Base-by-base conservation (phyloP, 1,139 yeast genomes). In the Starmera stellimalicola region DNA sequence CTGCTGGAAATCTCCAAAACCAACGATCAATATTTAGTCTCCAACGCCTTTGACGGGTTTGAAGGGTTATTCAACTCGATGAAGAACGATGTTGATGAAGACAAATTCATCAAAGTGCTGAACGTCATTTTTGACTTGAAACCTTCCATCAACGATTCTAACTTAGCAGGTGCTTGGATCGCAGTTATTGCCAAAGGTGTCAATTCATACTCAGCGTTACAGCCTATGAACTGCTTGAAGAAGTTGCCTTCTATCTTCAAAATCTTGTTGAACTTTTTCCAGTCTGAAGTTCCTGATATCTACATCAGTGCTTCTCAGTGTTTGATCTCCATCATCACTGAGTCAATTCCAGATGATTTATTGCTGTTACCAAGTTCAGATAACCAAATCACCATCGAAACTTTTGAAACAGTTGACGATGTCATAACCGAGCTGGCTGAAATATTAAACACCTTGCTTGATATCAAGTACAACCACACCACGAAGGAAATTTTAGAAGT, bases 181-280 rank as follows among this genome's bases (percentile, higher is more conserved):
- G 95, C 96, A 1, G 95, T 87, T 18, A 72, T 91, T 27, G 94
- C 96, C 7, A 87, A 85, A 51, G 95, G 93, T 31, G 65, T 82
- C 42, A 75, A 76, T 34, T 70, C 88, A 6, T 84, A 76, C 51
- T 64, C 88, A 12, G 55, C 58, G 14, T 63, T 80, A 40, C 73
- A 79, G 41, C 75, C 87, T 2, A 52, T 64, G 20, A 59, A 63
- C 25, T 77, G 85, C 38, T 52, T 87, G 30, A 49, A 58, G 16
- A 73, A 70, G 44, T 55, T 83, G 15, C 78, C 81, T 3, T 59
- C 59, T 15, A 61, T 82, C 18, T 67, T 85, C 42, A 68, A 70
- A 16, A 60, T 70, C 6, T 71, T 87, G 27, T 58, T 75, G 5
- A 63, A 60, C 29, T 87, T 77, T 52, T 69, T 88, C 48, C 59